These are phyloP conservation scores for Daldinia bambusicola DNA, from an alignment of 495 filamentous ascomycete species.

Conservation along the genomic window DNA sequence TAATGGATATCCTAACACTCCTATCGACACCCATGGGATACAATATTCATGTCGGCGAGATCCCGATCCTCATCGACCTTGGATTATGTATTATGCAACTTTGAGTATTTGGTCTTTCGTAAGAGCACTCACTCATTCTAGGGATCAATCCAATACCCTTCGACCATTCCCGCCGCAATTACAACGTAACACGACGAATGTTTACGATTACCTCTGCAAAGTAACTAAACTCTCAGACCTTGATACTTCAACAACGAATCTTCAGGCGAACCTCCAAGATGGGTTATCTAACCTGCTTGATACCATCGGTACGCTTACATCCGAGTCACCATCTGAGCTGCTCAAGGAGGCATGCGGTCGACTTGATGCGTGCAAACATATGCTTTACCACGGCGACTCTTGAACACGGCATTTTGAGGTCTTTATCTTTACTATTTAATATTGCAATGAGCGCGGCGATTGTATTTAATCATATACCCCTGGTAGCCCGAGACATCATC, in stretches of 20 bases:
- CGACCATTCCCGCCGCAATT: conserved; percentile 36
- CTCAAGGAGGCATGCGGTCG: conserved; percentile 57
- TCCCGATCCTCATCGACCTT: conserved; percentile 88
- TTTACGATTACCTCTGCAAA: conserved; percentile 56
- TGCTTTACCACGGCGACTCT: conserved; percentile 46
- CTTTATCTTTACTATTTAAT: not conserved
- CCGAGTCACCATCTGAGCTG: conserved; percentile 57
- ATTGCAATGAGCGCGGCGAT: not conserved
- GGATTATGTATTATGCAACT: conserved; percentile 94
- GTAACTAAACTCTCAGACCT: conserved; percentile 54
- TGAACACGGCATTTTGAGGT: conserved; percentile 14
- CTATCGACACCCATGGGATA: conserved; percentile 43
- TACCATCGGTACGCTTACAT: conserved; percentile 51
- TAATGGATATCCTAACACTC: conserved; percentile 46
- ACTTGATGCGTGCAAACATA: conserved; percentile 56
- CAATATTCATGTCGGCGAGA: conserved; percentile 86
- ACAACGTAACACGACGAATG: conserved; percentile 36
- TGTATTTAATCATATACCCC: not conserved
- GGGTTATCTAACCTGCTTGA: conserved; percentile 58
- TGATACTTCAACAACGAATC: conserved; percentile 41
- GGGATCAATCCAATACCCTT: conserved; percentile 41
- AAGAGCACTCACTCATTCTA: conserved; percentile 75
- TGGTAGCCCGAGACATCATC: not conserved
- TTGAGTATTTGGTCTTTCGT: conserved; percentile 95
- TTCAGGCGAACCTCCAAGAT: conserved; percentile 48